These are phyloP conservation scores for Populus nigra DNA, from an alignment of 345 rosid species.

Conservation along the genomic window DNA sequence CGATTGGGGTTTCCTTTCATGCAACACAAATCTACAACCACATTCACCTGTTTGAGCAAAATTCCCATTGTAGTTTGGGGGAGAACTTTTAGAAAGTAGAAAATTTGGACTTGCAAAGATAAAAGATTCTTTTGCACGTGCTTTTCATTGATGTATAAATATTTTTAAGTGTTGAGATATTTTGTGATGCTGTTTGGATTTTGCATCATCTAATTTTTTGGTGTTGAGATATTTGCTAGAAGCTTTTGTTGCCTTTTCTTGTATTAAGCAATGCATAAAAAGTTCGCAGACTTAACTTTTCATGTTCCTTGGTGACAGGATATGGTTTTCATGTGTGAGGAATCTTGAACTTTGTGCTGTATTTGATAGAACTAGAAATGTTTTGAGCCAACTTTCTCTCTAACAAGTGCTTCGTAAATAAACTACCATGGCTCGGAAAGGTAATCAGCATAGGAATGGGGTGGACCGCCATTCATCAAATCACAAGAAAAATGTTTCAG, in stretches of 20 bases:
- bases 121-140: no score
- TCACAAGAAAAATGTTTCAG: constrained; percentile 48
- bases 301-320: constrained; percentile 27
- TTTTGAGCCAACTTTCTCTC: constrained; percentile 19
- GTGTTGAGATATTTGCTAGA: not conserved
- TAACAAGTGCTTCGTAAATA: not conserved
- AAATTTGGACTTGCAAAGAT: not conserved
- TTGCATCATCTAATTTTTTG: not conserved
- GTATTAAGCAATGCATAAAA: not conserved
- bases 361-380: constrained; percentile 13
- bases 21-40: no score
- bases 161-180: not conserved
- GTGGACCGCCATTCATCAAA: constrained; percentile 48
- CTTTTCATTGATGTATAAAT: not conserved
- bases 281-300: not conserved
- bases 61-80: no score
- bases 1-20: not conserved
- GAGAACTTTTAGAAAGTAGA: no score
- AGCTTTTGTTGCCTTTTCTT: not conserved
- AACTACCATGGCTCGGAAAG: constrained; percentile 74
- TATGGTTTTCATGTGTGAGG: constrained; percentile 5
- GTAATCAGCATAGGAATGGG: constrained; percentile 77
- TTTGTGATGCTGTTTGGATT: not conserved
- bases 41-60: not conserved
- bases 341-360: not conserved